These are phyloP conservation scores for Hanseniaspora meyeri DNA, from an alignment of 805 yeast genomes.

Conservation along the genomic window DNA sequence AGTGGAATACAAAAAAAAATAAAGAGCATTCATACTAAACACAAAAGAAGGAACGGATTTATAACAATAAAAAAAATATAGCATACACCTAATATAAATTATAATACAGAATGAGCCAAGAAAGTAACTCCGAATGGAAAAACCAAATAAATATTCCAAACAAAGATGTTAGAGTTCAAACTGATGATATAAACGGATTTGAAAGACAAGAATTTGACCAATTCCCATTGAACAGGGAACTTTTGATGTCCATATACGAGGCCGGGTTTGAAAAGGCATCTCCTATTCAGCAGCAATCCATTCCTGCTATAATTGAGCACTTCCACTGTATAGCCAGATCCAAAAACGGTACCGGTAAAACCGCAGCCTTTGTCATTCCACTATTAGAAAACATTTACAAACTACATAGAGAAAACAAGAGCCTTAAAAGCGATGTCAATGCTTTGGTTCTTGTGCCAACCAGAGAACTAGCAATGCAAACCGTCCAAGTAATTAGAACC, in stretches of 20 bases:
- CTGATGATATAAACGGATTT: slow-evolving; percentile 87
- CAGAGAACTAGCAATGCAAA: slow-evolving; percentile 93
- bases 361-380: slow-evolving; percentile 94
- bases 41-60: no score
- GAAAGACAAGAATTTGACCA: slow-evolving; percentile 88
- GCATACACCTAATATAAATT: background rate
- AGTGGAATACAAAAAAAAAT: no score
- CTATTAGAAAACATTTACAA: slow-evolving; percentile 81
- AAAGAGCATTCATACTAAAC: background rate
- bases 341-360: slow-evolving; percentile 96
- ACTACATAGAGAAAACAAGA: slow-evolving; percentile 43
- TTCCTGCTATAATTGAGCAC: slow-evolving; percentile 90
- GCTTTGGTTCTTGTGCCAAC: slow-evolving; percentile 92
- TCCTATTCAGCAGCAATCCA: slow-evolving; percentile 94
- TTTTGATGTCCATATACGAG: slow-evolving; percentile 95
- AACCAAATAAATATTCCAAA: slow-evolving; percentile 57
- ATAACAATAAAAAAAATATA: background rate
- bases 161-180: slow-evolving; percentile 88
- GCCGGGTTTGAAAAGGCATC: slow-evolving; percentile 98
- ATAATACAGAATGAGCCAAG: background rate
- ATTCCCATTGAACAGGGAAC: slow-evolving; percentile 79
- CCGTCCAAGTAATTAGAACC: slow-evolving; percentile 93
- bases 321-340: slow-evolving; percentile 95
- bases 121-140: slow-evolving; percentile 48
- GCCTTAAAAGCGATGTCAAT: slow-evolving; percentile 39